Conservation (phyloP, 1,139 yeast species). For the Sugiyamaella paludigena region DNA sequence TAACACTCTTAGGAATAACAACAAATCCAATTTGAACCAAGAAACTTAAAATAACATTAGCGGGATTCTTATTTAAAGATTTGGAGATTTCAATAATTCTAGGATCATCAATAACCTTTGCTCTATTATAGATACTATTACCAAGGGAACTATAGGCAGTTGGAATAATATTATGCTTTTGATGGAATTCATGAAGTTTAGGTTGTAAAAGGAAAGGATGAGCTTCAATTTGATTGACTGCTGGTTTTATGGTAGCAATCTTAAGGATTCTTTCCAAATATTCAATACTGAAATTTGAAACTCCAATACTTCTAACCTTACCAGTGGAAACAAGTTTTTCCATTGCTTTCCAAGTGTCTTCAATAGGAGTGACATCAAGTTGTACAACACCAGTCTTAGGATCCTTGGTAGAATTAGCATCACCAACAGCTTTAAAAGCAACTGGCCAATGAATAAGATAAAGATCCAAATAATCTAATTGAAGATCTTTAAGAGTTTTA, state of each 20-base stretch:
- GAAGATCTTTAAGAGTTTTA: conserved; percentile 56
- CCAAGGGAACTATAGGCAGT: conserved; percentile 80
- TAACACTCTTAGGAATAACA: conserved; percentile 70
- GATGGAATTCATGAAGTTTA: conserved; percentile 59
- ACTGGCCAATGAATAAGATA: conserved; percentile 61
- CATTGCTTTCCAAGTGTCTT: conserved; percentile 73
- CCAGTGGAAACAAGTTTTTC: conserved; percentile 62
- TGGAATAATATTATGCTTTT: conserved; percentile 58
- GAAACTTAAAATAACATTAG: conserved; percentile 68
- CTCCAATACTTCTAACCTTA: conserved; percentile 68
- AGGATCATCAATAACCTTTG: conserved; percentile 26
- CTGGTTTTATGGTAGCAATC: conserved; percentile 69
- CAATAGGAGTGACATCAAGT: conserved; percentile 63
- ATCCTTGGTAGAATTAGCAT: conserved; percentile 58
- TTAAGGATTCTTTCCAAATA: conserved; percentile 68
- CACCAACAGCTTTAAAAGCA: conserved; percentile 70
- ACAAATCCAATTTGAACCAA: conserved; percentile 64
- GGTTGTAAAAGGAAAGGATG: conserved; percentile 85
- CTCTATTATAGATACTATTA: conserved; percentile 27
- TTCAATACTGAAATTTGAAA: conserved; percentile 77
- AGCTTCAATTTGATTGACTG: conserved; percentile 81
- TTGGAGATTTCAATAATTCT: conserved; percentile 47
- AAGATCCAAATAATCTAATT: conserved; percentile 68
- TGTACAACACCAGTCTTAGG: conserved; percentile 62
- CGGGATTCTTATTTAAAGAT: conserved; percentile 54